Evolutionary conservation across 805 yeast species (phyloP), one percentile per base, ranked within the genome.

Genomic region (Blastobotrys terrestris): DNA sequence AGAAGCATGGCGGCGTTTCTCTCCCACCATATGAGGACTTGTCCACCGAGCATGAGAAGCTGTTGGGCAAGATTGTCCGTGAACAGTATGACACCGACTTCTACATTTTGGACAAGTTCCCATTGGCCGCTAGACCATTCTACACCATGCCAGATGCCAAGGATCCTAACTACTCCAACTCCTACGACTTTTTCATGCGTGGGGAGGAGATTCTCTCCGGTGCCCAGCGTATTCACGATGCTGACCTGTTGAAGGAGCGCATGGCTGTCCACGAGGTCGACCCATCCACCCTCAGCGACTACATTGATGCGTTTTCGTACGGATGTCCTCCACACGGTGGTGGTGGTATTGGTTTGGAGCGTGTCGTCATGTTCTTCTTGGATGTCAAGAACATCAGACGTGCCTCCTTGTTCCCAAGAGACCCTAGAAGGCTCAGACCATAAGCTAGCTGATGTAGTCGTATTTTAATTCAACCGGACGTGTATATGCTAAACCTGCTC

Each of bases 321-420:
- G 99, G 98, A 16, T 92, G 97, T 77, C 85, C 96, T 58, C 99
- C 99, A 48, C 99, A 94, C 66, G 99, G 96, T 39, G 99, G 99
- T 70, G 99, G 99, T 76, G 99, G 99, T 73, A 94, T 94, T 69
- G 99, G 99, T 66, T 76, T 94, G 61, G 99, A 94, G 76, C 87
- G 99, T 77, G 99, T 94, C 39, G 89, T 94, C 58, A 94, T 94
- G 99, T 94, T 94, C 80, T 94, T 79, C 83, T 79, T 94, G 70
- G 99, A 90, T 67, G 79, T 94, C 77, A 92, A 92, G 77, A 94
- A 94, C 76, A 94, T 94, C 62, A 86, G 99, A 74, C 85, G 99
- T 70, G 97, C 99, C n/a, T 85, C 96, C 11, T 75, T 92, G 68
- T 94, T 94, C 94, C 99, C 99, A 69, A 87, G 99, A 77, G 99